These are phyloP conservation scores for Amanita thiersii DNA, from an alignment of 768 basidiomycete species.

Conservation along the genomic window DNA sequence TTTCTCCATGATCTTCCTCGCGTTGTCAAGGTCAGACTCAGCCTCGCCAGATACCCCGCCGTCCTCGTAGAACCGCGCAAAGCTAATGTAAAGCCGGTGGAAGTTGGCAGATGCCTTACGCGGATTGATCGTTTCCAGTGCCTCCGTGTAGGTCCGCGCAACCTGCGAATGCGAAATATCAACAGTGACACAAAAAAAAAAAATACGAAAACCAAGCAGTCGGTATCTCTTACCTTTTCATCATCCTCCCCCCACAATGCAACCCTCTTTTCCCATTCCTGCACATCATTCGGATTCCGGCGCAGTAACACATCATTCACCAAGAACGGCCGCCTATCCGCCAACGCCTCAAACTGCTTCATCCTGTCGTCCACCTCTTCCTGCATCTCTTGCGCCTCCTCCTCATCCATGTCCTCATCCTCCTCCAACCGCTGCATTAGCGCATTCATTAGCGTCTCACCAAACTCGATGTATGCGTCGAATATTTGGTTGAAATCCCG, in stretches of 20 bases:
- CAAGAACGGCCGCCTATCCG: conserved; percentile 92
- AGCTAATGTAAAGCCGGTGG: conserved; percentile 87
- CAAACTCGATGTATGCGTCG: conserved; percentile 92
- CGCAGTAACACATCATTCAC: conserved; percentile 92
- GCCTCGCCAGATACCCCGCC: conserved; percentile 78
- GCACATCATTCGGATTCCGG: conserved; percentile 94
- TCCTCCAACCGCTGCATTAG: conserved; percentile 82
- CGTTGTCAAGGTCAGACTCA: conserved; percentile 75
- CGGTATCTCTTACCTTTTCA: conserved; percentile 89
- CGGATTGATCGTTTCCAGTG: conserved; percentile 81
- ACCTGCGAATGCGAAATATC: conserved; percentile 39
- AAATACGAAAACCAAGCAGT: too few species aligned
- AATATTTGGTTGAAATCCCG: conserved; percentile 98
- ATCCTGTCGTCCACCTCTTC: conserved; percentile 80
- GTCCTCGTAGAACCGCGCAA: conserved; percentile 96
- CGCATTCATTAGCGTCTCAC: conserved; percentile 81
- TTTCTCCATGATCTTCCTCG: conserved; percentile 90
- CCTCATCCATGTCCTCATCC: conserved; percentile 81
- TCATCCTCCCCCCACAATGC: conserved; percentile 92
- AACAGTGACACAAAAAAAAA: not conserved
- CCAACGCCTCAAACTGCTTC: conserved; percentile 89
- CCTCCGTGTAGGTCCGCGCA: conserved; percentile 87
- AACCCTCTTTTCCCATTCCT: conserved; percentile 98
- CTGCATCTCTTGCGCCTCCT: conserved; percentile 71
- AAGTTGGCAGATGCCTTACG: conserved; percentile 87